These are phyloP conservation scores for Didymella keratinophila DNA, from an alignment of 2,329 filamentous ascomycete species.

Conservation along the genomic window DNA sequence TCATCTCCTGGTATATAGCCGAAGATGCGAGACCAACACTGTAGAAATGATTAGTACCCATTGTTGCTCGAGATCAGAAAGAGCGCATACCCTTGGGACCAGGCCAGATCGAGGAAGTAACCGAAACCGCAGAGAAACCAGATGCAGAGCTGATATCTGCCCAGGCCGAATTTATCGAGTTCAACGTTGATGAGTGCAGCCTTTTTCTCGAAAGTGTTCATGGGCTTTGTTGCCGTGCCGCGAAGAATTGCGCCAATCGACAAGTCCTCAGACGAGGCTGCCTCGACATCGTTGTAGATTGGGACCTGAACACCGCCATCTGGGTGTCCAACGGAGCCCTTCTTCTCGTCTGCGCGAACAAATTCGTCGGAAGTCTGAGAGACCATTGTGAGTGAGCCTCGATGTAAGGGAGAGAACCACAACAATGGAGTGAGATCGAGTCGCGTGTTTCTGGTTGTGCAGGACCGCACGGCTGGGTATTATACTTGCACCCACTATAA, in stretches of 20 bases:
- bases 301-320: conserved; percentile 31
- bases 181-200: conserved; percentile 44
- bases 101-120: conserved; percentile 34
- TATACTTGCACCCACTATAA: conserved; percentile 12
- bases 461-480: conserved; percentile 20
- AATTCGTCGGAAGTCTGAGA: conserved; percentile 11
- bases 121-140: conserved; percentile 45
- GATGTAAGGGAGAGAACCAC: conserved; percentile 14
- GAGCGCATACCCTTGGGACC: no score
- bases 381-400: conserved; percentile 14
- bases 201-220: conserved; percentile 42
- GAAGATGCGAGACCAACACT: conserved; percentile 39
- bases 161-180: conserved; percentile 42
- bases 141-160: conserved; percentile 42
- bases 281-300: conserved; percentile 39
- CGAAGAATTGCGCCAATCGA: conserved; percentile 38
- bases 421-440: conserved; percentile 12
- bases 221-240: conserved; percentile 37
- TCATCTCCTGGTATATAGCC: conserved; percentile 43
- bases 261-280: conserved; percentile 32
- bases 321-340: not conserved
- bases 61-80: no score
- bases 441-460: conserved; percentile 15
- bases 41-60: no score
- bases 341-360: conserved; percentile 19